A percentile compares a stretch with the other conserved stretches of the same genome.
Evolutionary conservation across 352 stramenopile species (phyloP).

Genomic region (Phytophthora capsici): DNA sequence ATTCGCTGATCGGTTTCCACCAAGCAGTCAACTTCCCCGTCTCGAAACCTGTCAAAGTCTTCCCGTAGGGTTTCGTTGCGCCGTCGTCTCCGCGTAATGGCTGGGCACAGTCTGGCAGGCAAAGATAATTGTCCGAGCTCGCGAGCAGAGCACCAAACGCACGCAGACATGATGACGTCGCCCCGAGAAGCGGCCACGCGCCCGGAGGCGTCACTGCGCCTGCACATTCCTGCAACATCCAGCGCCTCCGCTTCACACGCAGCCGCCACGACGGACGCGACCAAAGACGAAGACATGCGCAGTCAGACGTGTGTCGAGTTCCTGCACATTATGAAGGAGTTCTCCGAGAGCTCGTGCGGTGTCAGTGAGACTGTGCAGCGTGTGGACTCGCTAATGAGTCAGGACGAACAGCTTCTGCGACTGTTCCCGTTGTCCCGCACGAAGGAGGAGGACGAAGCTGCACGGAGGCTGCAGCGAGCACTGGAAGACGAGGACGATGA

Average conservation of each 20-base stretch:
- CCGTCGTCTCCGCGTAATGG: constrained; percentile 34
- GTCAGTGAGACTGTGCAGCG: constrained; percentile 68
- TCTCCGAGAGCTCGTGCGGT: constrained; percentile 69
- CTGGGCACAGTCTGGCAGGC: constrained; percentile 28
- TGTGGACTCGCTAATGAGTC: constrained; percentile 68
- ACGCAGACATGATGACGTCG: constrained; percentile 41
- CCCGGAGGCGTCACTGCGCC: constrained; percentile 10
- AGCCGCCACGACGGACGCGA: constrained; percentile 27
- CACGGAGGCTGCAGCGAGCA: constrained; percentile 25
- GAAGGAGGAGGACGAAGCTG: constrained; percentile 34
- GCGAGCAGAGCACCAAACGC: constrained; percentile 29
- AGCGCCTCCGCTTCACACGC: constrained; percentile 2
- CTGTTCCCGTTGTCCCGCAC: constrained; percentile 51
- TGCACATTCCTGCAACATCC: constrained; percentile 6
- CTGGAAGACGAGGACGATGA: constrained; percentile 32
- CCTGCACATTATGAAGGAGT: constrained; percentile 81
- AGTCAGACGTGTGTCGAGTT: constrained; percentile 71
- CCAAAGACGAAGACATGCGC: constrained; percentile 41
- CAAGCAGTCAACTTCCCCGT: not conserved
- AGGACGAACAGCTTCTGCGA: constrained; percentile 63
- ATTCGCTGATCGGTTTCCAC: not conserved
- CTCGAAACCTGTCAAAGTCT: not conserved
- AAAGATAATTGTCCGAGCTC: constrained; percentile 49
- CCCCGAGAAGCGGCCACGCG: constrained; percentile 33
- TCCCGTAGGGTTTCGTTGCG: constrained; percentile 20